These are phyloP conservation scores for Colletotrichum agaves DNA, from an alignment of 2,329 filamentous ascomycete genomes.

Conservation along the genomic window DNA sequence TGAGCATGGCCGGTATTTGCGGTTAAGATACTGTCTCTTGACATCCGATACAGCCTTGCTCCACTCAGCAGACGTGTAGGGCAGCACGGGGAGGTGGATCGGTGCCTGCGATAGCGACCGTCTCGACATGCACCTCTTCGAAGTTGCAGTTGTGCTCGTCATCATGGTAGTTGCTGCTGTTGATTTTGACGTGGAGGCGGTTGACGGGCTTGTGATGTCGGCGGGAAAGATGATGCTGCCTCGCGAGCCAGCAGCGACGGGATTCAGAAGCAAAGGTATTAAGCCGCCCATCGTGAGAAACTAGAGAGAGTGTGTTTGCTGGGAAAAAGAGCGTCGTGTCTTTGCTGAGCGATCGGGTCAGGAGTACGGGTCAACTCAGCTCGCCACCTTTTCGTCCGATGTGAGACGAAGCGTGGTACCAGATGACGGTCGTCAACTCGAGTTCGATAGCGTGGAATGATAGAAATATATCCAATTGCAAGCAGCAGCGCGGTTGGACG, in stretches of 20 bases:
- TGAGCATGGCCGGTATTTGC: conserved; percentile 64
- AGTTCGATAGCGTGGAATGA: not conserved
- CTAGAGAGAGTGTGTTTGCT: conserved; percentile 6
- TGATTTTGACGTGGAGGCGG: conserved; percentile 20
- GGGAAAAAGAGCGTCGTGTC: not conserved
- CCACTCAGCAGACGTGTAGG: conserved; percentile 62
- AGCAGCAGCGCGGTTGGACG: conserved; percentile 2
- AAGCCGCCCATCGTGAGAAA: conserved; percentile 44
- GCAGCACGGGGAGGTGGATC: conserved; percentile 46
- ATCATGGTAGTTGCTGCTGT: conserved; percentile 44
- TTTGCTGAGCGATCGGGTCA: conserved; percentile 7
- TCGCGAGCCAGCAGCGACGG: conserved; percentile 37
- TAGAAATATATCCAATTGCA: conserved; percentile 7
- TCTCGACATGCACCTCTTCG: conserved; percentile 41
- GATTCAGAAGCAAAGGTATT: conserved; percentile 46
- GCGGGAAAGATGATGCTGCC: conserved; percentile 38
- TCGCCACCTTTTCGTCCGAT: conserved; percentile 35
- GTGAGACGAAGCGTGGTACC: conserved; percentile 22
- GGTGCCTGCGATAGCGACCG: conserved; percentile 40
- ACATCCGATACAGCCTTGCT: conserved; percentile 60
- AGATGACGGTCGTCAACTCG: not conserved
- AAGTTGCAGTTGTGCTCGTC: conserved; percentile 29
- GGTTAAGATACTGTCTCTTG: conserved; percentile 63
- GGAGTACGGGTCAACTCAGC: conserved; percentile 4
- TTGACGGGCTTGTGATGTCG: conserved; percentile 23